Evolutionary conservation across 2,329 filamentous ascomycete genomes (phyloP), one percentile per base, ranked within the genome.

Genomic region (Penicillium sp.): DNA sequence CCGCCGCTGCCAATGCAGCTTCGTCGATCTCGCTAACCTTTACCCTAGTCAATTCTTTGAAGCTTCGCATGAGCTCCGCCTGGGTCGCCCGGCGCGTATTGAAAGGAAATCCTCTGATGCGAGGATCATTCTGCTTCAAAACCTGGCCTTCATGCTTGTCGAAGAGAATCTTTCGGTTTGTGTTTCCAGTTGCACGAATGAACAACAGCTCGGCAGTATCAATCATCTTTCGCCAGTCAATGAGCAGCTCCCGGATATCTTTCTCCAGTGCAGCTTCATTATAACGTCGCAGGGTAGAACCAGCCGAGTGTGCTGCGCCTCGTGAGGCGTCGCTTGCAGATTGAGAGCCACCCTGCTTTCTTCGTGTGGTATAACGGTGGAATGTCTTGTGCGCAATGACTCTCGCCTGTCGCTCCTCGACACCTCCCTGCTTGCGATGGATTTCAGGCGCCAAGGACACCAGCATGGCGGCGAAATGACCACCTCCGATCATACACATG

Each of bases 311-410:
- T 0, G 95, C 95, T 47, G 89, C 88, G 14, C 95, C 93, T 71
- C 96, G 96, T n/a, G 93, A 86, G 59, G 91, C 90, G 73, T 99
- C 95, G 72, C 92, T 98, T 27, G 93, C 89, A 3, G 93, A 96
- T 73, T 99, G 95, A 11, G 92, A 88, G 43, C 96, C 95, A 80
- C 95, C 95, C 74, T 99, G 95, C 74, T 99, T 99, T 64, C 95
- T 85, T 63, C 95, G 84, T 6, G 95, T 99, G 0, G 96, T 99
- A 71, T 99, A 99, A 56, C 95, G 85, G 74, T 99, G 96, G 74
- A 98, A 99, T 0, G 93, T 97, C 79, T 99, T 99, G 76, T 98
- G 93, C 0, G 92, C 93, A 45, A 97, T 82, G 0, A 98, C 91
- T 0, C 89, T 89, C 6, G 93, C 91, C 68, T 96, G 90, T 52